Conservation (phyloP, 2,329 filamentous ascomycete genomes). For the Ascosphaera pollenicola region DNA sequence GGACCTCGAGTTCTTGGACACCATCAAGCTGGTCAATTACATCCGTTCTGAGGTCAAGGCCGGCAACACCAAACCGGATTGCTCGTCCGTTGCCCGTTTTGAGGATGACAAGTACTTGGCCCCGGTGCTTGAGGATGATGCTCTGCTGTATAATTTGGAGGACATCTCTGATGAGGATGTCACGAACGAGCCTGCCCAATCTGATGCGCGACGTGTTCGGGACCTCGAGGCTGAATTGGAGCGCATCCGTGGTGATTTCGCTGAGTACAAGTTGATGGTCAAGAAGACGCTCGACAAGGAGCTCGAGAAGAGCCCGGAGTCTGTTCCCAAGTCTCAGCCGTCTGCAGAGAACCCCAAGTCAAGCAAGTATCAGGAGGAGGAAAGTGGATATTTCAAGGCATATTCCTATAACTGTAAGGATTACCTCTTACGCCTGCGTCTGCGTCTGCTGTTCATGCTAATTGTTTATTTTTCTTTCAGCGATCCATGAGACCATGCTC, state of each 20-base stretch:
- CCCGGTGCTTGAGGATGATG: slow-evolving; percentile 73
- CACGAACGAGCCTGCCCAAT: slow-evolving; percentile 4
- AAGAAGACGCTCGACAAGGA: slow-evolving; percentile 44
- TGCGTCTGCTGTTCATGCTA: too few species aligned
- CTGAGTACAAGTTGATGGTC: slow-evolving; percentile 41
- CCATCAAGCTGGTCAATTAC: slow-evolving; percentile 55
- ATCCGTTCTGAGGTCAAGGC: slow-evolving; percentile 25
- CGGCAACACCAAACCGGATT: slow-evolving; percentile 26
- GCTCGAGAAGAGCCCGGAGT: slow-evolving; percentile 23
- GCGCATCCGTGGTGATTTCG: slow-evolving; percentile 37
- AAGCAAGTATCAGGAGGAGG: slow-evolving; percentile 26
- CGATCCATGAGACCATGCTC: slow-evolving; percentile 90
- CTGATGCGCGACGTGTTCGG: slow-evolving; percentile 23
- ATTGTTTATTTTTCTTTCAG: slow-evolving; percentile 17
- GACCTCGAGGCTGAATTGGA: slow-evolving; percentile 40
- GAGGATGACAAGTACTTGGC: slow-evolving; percentile 62
- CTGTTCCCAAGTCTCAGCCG: slow-evolving; percentile 7
- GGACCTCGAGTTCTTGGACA: slow-evolving; percentile 49
- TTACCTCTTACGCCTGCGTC: background rate
- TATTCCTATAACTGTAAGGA: slow-evolving; percentile 44
- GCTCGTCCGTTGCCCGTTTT: slow-evolving; percentile 40
- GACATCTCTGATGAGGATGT: slow-evolving; percentile 36
- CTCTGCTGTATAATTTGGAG: slow-evolving; percentile 67
- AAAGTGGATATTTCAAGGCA: slow-evolving; percentile 40
- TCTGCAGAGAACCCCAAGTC: slow-evolving; percentile 10